Evolutionary conservation across 139 green algal species (phyloP), one percentile per base, ranked within the genome.

Genomic region (Diplosphaera chodatii): DNA sequence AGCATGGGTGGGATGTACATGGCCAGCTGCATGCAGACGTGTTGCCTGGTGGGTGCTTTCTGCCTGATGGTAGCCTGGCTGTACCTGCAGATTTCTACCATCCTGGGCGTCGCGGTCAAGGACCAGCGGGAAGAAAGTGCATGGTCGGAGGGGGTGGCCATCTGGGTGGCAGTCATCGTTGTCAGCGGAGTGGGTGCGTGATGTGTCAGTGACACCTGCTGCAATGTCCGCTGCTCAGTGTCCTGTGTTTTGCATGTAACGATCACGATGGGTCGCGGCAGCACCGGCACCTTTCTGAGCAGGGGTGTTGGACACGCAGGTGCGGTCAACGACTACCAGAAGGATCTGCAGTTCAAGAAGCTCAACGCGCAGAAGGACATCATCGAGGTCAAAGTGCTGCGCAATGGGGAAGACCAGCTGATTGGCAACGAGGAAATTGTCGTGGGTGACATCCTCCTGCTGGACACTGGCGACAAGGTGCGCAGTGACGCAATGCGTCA

Each of bases 331-430:
- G 92, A 99, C 78, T 99, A 95, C 73, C 84, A 96, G 69, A 97
- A 99, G 76, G 93, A 98, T 69, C 69, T 82, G 41, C 92, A 98
- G 80, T 99, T 99, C 77, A 79, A 89, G 3, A 96, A 95, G 68
- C 83, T 99, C 1, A 97, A 99, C 72, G 81, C 77, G 0, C 79
- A 94, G 74, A 96, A 95, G 68, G 89, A 97, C 48, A 67, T 84
- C 20, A 93, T 98, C 48, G 74, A 91, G 32, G 79, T 98, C 25
- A 94, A 93, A 69, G 88, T 96, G 28, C 63, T 89, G 1, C 85
- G 94, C 33, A 79, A 69, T 5, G 91, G 89, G 2, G 23, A 82
- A 21, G 65, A 86, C 69, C 40, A 66, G 20, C 70, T 91, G 33
- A 71, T 98, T 0, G 70, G 67, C 48, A 95, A 93, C 84, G 79